A percentile compares a stretch with the other conserved stretches of the same genome.
phyloP scores from a whole-genome alignment of 106 monocot genomes.

The Allium fistulosum region DNA sequence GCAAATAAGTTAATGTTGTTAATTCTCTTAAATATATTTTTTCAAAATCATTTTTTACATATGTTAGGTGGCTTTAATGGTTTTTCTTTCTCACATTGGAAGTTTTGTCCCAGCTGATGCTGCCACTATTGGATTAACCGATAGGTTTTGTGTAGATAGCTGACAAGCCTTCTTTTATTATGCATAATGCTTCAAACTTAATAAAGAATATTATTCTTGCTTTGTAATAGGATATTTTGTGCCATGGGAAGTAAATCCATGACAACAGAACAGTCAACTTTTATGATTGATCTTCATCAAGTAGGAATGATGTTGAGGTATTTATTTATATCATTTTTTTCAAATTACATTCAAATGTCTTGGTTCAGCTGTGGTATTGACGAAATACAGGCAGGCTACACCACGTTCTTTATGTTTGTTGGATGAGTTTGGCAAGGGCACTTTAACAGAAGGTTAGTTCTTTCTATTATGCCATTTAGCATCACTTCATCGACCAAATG shows the following conservation, averaged over 20 bases:
- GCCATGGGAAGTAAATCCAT: constrained; percentile 83
- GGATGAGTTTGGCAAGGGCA: constrained; percentile 99
- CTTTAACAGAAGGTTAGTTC: constrained; percentile 75
- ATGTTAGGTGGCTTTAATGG: constrained; percentile 88
- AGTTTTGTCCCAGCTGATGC: constrained; percentile 98
- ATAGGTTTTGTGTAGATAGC: constrained; percentile 43
- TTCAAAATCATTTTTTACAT: not conserved
- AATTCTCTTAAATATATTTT: not conserved
- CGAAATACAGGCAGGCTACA: constrained; percentile 69
- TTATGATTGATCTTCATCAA: constrained; percentile 99
- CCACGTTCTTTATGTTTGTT: constrained; percentile 82
- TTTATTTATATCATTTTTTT: not conserved
- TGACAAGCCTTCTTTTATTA: not conserved
- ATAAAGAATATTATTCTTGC: not conserved
- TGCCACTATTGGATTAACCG: constrained; percentile 82
- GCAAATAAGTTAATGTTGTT: not conserved
- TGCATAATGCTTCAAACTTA: constrained; percentile 2
- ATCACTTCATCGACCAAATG: no score
- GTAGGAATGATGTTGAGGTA: constrained; percentile 97
- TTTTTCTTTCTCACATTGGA: constrained; percentile 97
- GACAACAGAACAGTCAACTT: constrained; percentile 87
- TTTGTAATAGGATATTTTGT: constrained; percentile 72
- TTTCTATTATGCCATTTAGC: no score
- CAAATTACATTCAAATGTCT: not conserved
- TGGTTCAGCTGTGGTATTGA: not conserved